A percentile compares a stretch with the other conserved stretches of the same genome.
These are phyloP conservation scores for Xylariaceae sp. DNA, from an alignment of 2,329 filamentous ascomycete genomes.

Conservation along the genomic window DNA sequence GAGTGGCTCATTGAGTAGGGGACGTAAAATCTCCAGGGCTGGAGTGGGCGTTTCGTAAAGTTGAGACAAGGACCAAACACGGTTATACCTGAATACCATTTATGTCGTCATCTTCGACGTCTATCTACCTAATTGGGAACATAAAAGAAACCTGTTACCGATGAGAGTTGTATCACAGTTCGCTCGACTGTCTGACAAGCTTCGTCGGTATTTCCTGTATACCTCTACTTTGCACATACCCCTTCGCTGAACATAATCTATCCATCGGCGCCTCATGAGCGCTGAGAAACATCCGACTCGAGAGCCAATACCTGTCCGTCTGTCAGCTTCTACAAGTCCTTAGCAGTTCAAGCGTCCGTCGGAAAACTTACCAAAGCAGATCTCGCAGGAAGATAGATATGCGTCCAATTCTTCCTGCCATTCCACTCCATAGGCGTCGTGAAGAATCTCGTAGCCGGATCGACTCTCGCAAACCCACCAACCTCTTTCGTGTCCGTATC, in stretches of 20 bases:
- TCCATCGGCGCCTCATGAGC: conserved; percentile 1
- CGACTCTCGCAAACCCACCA: conserved; percentile 75
- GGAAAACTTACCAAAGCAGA: conserved; percentile 67
- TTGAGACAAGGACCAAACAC: no score
- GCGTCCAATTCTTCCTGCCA: conserved; percentile 80
- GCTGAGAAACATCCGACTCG: conserved; percentile 37
- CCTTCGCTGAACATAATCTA: not conserved
- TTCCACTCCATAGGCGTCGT: conserved; percentile 92
- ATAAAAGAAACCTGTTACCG: not conserved
- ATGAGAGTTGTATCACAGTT: not conserved
- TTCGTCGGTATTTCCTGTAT: not conserved
- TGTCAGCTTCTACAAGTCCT: conserved; percentile 2
- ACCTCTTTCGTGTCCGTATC: conserved; percentile 74
- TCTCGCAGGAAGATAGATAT: conserved; percentile 83
- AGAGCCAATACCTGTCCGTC: conserved; percentile 48
- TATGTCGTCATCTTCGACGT: not conserved
- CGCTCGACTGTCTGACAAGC: not conserved
- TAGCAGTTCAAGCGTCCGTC: not conserved
- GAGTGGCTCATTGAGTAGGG: conserved; percentile 69
- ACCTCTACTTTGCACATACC: not conserved
- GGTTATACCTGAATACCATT: no score
- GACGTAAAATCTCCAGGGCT: no score
- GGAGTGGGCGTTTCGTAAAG: no score
- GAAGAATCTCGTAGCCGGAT: conserved; percentile 81
- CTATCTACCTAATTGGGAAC: not conserved